Base-by-base conservation (phyloP, 441 rosid species). In the Manihot esculenta region DNA sequence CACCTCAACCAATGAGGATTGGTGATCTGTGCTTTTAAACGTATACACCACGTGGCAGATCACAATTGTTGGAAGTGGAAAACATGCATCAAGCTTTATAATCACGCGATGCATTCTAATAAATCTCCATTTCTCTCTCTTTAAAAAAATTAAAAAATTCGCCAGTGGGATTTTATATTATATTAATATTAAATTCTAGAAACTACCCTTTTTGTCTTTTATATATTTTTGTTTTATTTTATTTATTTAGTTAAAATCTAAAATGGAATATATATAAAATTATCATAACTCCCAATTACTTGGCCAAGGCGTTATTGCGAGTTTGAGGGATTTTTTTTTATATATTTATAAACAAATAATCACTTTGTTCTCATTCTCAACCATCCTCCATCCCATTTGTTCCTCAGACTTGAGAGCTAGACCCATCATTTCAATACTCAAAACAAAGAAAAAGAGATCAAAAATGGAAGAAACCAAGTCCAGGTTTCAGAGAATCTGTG, bases 401-500 rank as follows among this genome's bases (percentile, higher is more conserved):
- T n/a, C n/a, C n/a, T n/a, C n/a, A n/a, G n/a, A n/a, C n/a, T 67
- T 48, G 72, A 26, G 7, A 6, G 7, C 5, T 3, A 61, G 27
- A n/a, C 69, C 57, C 38, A 60, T 49, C 58, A 26, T 69, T 58
- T 20, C 41, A 17, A 13, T 13, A 21, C 12, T 44, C 6, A 23
- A 5, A 44, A 10, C 57, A 47, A 74, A 53, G 72, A 30, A 66
- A 2, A 60, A 69, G 41, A 35, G 41, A 35, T 4, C 26, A 4
- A 24, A 72, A 21, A 88, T 86, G 94, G 92, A 82, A 72, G 89
- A 82, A 78, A 80, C 81, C 56, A 86, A 82, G 76, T 93, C 98
- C 0, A 88, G 90, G 82, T 93, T 93, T 79, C 71, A 79, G 78
- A 86, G 97, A 83, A 87, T 93, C 64, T 91, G 98, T 79, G 98